Conservation (phyloP, 148 eudicot species). For the Rhododendron williamsianum region DNA sequence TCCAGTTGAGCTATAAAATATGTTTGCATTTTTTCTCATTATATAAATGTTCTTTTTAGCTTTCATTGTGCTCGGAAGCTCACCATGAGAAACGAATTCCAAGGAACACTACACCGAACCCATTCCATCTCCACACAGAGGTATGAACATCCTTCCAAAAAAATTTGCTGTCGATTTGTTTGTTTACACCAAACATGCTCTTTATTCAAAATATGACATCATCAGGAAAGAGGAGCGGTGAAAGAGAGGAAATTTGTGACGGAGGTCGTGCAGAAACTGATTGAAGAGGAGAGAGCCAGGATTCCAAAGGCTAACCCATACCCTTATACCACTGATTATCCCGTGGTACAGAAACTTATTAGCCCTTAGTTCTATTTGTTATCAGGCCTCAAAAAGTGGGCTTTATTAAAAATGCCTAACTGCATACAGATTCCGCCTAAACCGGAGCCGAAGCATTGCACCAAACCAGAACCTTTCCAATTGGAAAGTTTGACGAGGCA, state of each 20-base stretch:
- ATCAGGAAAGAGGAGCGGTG: conserved; percentile 90
- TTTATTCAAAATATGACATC: conserved; percentile 3
- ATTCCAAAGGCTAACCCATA: conserved; percentile 84
- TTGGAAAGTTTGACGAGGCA: conserved; percentile 80
- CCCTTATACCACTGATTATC: conserved; percentile 91
- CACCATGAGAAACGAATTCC: conserved; percentile 50
- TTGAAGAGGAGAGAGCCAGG: conserved; percentile 81
- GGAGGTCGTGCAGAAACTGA: conserved; percentile 61
- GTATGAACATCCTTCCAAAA: conserved; percentile 27
- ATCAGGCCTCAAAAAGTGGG: not conserved
- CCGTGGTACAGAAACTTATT: conserved; percentile 56
- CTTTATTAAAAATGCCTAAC: not conserved
- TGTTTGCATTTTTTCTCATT: not conserved
- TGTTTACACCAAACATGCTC: not conserved
- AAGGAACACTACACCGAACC: conserved; percentile 68
- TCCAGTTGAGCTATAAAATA: not conserved
- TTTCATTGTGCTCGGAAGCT: conserved; percentile 66
- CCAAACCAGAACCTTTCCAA: conserved; percentile 83
- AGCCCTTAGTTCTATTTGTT: not conserved
- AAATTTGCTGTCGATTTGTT: not conserved
- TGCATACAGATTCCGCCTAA: conserved; percentile 72
- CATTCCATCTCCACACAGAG: conserved; percentile 86
- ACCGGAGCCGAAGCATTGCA: conserved; percentile 82
- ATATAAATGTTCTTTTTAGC: conserved; percentile 35
- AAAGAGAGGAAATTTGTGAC: conserved; percentile 58